These are phyloP conservation scores for Alloteropsis semialata DNA, from an alignment of 176 grass and related monocot genomes.

Conservation along the genomic window DNA sequence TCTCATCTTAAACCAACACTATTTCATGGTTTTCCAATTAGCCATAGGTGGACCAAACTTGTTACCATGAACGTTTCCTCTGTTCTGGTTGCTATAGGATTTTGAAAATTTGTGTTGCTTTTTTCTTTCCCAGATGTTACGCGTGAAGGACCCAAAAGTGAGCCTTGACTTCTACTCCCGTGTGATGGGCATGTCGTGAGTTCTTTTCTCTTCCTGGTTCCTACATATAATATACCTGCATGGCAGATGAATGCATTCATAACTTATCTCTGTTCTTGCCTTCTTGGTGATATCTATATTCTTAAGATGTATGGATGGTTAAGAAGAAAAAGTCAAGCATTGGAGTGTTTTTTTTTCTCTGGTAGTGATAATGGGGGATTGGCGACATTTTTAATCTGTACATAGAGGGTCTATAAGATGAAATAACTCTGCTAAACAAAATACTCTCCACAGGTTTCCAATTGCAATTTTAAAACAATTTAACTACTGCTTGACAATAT, in stretches of 20 bases:
- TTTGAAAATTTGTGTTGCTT: background rate
- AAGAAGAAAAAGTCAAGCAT: background rate
- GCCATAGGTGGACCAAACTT: background rate
- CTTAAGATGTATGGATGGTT: background rate
- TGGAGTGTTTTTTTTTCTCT: background rate
- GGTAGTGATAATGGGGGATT: background rate
- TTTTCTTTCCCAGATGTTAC: slow-evolving; percentile 77
- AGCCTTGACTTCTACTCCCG: slow-evolving; percentile 96
- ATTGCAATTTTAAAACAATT: background rate
- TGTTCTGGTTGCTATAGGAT: background rate
- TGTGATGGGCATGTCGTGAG: slow-evolving; percentile 97
- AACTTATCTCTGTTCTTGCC: background rate
- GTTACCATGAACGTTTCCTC: background rate
- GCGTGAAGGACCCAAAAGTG: slow-evolving; percentile 92
- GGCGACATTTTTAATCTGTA: background rate
- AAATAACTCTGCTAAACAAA: background rate
- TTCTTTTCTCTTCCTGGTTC: slow-evolving; percentile 28
- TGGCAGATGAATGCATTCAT: background rate
- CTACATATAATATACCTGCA: background rate
- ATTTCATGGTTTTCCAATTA: background rate
- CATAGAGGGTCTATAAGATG: background rate
- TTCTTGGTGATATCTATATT: background rate
- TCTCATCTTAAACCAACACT: background rate
- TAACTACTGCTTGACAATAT: background rate
- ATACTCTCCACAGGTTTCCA: background rate